A percentile compares a stretch with the other conserved stretches of the same genome.
phyloP scores from a whole-genome alignment of 371 early-diverging fungal species.

The Funneliformis caledonium region DNA sequence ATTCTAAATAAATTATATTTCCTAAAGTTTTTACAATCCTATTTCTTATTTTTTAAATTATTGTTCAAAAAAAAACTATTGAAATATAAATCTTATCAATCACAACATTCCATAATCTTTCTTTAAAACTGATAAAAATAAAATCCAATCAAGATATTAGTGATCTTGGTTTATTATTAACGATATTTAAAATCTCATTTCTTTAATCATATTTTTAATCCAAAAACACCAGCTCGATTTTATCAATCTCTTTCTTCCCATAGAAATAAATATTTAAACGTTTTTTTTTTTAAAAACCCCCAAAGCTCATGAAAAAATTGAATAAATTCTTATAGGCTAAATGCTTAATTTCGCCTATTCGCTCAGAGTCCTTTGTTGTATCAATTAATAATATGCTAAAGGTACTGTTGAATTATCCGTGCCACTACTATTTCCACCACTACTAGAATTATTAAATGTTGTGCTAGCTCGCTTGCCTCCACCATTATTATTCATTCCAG shows the following conservation, averaged over 20 bases:
- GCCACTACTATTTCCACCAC: neutral
- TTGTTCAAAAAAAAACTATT: too few relatives aligned
- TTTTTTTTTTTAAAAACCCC: neutral
- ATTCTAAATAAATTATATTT: too few relatives aligned
- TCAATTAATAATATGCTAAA: constrained; percentile 5
- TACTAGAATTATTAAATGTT: neutral
- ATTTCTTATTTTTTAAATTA: too few relatives aligned
- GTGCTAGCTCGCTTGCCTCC: neutral
- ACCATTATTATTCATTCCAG: neutral
- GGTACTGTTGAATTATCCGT: constrained; percentile 6
- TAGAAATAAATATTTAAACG: neutral
- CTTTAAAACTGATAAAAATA: too few relatives aligned
- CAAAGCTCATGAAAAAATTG: neutral
- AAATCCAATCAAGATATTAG: too few relatives aligned
- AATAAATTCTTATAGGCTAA: neutral
- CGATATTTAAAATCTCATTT: too few relatives aligned
- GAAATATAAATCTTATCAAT: too few relatives aligned
- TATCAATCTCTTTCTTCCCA: neutral
- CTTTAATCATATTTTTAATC: neutral
- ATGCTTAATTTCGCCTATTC: neutral
- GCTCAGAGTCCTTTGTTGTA: neutral
- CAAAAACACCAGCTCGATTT: neutral
- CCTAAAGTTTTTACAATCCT: too few relatives aligned
- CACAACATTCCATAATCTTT: too few relatives aligned
- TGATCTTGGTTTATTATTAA: too few relatives aligned